These are phyloP conservation scores for Bruguiera sexangula DNA, from an alignment of 345 rosid genomes.

Conservation along the genomic window DNA sequence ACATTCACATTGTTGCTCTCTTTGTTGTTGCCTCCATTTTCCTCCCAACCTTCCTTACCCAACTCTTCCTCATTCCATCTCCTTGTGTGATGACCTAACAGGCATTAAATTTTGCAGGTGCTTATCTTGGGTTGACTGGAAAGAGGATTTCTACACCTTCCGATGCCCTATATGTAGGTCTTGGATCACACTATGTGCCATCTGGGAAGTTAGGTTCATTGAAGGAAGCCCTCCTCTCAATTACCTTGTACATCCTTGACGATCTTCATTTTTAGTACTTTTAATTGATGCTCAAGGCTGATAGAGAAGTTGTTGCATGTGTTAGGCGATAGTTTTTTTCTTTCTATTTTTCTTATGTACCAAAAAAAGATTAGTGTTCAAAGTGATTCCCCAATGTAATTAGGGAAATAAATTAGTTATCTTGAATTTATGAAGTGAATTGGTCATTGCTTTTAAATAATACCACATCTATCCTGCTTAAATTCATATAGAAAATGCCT, in stretches of 20 bases:
- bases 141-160: slow-evolving; percentile 80
- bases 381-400: too few relatives aligned
- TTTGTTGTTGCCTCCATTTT: not conserved
- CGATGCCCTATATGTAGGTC: slow-evolving; percentile 75
- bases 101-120: slow-evolving; percentile 50
- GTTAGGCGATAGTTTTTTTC: too few relatives aligned
- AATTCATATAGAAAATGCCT: too few relatives aligned
- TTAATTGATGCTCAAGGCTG: not conserved
- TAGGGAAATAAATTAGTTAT: too few relatives aligned
- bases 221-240: slow-evolving; percentile 65
- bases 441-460: too few relatives aligned
- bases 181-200: slow-evolving; percentile 83
- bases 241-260: slow-evolving; percentile 46
- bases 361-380: not conserved
- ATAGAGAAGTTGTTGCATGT: too few relatives aligned
- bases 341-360: too few relatives aligned
- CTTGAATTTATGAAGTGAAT: too few relatives aligned
- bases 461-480: too few relatives aligned
- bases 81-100: too few relatives aligned
- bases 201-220: slow-evolving; percentile 58
- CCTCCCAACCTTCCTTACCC: too few relatives aligned
- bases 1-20: not conserved
- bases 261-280: slow-evolving; percentile 2
- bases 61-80: too few relatives aligned
- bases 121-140: slow-evolving; percentile 92